Base-by-base conservation (phyloP, 805 yeast genomes). In the Hanseniaspora nectarophila region DNA sequence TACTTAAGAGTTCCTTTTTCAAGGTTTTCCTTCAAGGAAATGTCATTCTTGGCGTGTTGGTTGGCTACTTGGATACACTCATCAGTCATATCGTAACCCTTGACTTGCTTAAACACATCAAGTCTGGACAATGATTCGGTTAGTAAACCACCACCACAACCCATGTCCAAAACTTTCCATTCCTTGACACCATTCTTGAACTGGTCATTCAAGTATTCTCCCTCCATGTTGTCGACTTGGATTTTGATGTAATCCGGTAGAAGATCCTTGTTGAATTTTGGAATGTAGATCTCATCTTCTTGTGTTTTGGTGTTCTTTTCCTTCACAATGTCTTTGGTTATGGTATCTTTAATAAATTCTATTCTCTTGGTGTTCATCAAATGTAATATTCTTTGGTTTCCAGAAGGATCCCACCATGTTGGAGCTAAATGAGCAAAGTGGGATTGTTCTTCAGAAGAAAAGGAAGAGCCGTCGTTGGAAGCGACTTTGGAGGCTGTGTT, bases 371-470 rank as follows among this genome's bases (percentile, higher is more conserved):
- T 70, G 64, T 92, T 92, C 98, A 92, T 90, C 67, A 88, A 85
- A 67, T 92, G 97, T 40, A 92, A 73, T 52, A 92, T 85, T 37
- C 98, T 71, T 63, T 92, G 97, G 1, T 97, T 83, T 0, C 98
- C 98, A 57, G 80, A 68, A 13, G 85, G 80, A 60, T 92, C 95
- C 98, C 99, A 92, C 99, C 99, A 92, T n/a, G 86, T 67, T n/a
- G 82, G 72, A 1, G 99, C 98, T 43, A 92, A 71, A 32, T 81
- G 77, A 59, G 85, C 80, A 67, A 92, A 92, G 66, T 92, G 97
- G 9, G 74, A 67, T 64, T 81, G 72, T 63, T 90, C 97, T 5
- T 80, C 21, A 20, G 53, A 28, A 12, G 53, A 49, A 16, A 49
- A 49, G 8, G 53, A 49, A n/a, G 46, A 37, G 7, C 34, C 39